Evolutionary conservation across 306 rosid species (phyloP).

Genomic region (Mimosa bimucronata): DNA sequence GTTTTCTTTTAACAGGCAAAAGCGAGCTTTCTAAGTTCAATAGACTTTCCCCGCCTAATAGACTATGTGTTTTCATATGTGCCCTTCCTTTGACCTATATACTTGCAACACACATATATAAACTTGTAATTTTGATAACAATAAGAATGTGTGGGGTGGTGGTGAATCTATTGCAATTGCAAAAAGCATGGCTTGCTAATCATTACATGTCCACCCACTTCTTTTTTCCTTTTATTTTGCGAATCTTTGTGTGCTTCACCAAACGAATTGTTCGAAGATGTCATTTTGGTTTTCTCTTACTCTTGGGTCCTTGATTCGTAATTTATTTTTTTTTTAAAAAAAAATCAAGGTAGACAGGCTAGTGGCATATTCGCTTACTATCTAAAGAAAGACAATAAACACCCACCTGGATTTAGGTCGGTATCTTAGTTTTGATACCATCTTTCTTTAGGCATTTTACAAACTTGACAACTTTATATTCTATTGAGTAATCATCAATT

Average conservation of each 20-base stretch:
- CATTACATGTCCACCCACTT: conserved; percentile 6
- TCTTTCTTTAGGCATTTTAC: not conserved
- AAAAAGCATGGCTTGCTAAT: not conserved
- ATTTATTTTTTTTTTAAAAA: not conserved
- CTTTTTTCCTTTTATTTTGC: not conserved
- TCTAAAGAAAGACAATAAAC: not conserved
- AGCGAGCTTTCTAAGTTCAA: too few relatives aligned
- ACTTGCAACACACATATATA: too few relatives aligned
- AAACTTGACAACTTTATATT: not conserved
- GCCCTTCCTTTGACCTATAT: too few relatives aligned
- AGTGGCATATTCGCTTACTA: not conserved
- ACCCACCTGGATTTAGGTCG: conserved; percentile 1
- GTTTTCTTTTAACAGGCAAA: too few relatives aligned
- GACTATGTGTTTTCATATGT: too few relatives aligned
- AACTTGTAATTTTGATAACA: not conserved
- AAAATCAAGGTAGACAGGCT: not conserved
- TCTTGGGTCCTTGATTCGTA: not conserved
- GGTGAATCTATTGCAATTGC: not conserved
- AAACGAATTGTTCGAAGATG: not conserved
- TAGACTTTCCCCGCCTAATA: too few relatives aligned
- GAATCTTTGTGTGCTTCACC: not conserved
- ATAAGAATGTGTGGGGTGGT: conserved; percentile 1
- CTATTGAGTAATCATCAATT: not conserved
- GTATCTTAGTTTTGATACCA: not conserved
- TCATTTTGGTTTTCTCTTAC: not conserved